Base-by-base conservation (phyloP, 2,329 filamentous ascomycete species). In the Chaetomiaceae sp. region DNA sequence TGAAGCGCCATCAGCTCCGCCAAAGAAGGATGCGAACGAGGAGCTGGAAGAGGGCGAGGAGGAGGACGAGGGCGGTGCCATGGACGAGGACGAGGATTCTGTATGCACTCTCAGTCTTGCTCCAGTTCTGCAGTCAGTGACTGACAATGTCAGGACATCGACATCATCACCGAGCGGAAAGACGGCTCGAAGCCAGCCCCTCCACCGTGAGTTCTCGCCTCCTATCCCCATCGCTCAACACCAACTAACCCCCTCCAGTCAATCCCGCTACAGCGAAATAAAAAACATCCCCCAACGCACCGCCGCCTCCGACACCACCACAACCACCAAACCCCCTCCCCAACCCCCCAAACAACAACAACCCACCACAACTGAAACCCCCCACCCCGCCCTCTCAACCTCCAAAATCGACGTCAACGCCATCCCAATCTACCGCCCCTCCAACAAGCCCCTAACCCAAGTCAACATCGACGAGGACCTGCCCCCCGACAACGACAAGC, bases 331-430 rank as follows among this genome's bases (percentile, higher is more conserved):
- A 9, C 15, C 25, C 23, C 31, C 33, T 5, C 22, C 19, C 14
- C 51, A 38, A 9, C 61, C 54, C 14, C 39, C 37, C 33, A 22
- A 27, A 6, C 68, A 71, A 9, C 61, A 68, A 33, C 39, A 67
- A 72, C 7, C 59, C 68, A 12, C 9, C 27, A 31, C 25, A 5
- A 27, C 25, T 9, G 9, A 5, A 5, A 27, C 25, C 25, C 5
- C 27, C 27, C 27, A 31, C 14, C 73, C 85, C 62, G 75, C 94
- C 68, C 74, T 90, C 69, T 74, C 87, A 37, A 91, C 87, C 54
- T 96, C 91, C 12, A 91, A 83, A 45, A 81, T 97, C 58, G 89
- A 97, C 65, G 81, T 96, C 50, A 84, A 95, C 68, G 87, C 80
- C 4, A 88, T 91, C 59, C 92, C 94, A 0, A 74, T 87, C 2